Evolutionary conservation across 257 asterid genomes (phyloP).

Genomic region (Solanum tarapatanum): DNA sequence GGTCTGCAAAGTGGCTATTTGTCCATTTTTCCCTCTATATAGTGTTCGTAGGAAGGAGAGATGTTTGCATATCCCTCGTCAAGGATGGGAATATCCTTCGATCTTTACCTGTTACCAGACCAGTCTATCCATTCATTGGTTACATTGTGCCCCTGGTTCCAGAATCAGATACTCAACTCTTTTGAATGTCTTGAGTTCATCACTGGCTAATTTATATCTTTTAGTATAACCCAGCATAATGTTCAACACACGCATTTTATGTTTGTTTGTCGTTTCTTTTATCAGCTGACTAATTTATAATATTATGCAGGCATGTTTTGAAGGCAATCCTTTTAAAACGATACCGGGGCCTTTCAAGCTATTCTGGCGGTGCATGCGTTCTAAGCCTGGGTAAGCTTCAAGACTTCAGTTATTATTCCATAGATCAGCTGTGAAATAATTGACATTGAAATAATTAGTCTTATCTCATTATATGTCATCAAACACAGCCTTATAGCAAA

Average conservation of each 20-base stretch:
- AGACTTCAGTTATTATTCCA: background rate
- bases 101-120: background rate
- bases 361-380: slow-evolving; percentile 85
- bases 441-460: background rate
- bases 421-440: background rate
- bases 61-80: background rate
- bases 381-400: slow-evolving; percentile 75
- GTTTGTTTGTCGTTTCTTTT: background rate
- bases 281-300: background rate
- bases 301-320: slow-evolving; percentile 66
- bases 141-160: background rate
- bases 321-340: slow-evolving; percentile 95
- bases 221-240: background rate
- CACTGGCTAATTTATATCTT: background rate
- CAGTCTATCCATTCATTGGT: background rate
- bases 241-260: background rate
- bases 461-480: background rate
- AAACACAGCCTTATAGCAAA: background rate
- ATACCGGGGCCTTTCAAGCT: slow-evolving; percentile 95
- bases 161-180: background rate
- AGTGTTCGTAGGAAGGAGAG: background rate
- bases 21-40: background rate
- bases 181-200: background rate
- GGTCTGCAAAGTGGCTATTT: background rate
- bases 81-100: background rate